These are phyloP conservation scores for Aspergillus hancockii DNA, from an alignment of 495 filamentous ascomycete species.

Conservation along the genomic window DNA sequence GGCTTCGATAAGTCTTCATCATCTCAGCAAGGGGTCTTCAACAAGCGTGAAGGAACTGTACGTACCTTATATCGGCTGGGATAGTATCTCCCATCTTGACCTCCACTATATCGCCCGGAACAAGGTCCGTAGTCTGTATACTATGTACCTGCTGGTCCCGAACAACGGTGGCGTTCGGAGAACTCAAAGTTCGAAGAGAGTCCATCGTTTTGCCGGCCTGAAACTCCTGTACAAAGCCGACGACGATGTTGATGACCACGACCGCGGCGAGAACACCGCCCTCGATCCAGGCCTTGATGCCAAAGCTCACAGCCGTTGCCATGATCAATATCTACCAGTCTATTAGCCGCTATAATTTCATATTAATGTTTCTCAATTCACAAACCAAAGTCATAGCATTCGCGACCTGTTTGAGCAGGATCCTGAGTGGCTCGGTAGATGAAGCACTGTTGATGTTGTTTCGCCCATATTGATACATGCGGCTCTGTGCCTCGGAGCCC, in stretches of 20 bases:
- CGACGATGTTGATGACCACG: constrained; percentile 64
- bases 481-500: too few relatives aligned
- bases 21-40: background rate
- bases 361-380: too few relatives aligned
- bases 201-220: constrained; percentile 77
- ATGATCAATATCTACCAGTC: constrained; percentile 67
- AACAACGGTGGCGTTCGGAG: constrained; percentile 60
- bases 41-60: too few relatives aligned
- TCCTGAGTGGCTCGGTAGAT: too few relatives aligned
- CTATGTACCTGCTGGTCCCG: constrained; percentile 53
- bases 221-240: constrained; percentile 72
- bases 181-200: constrained; percentile 62
- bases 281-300: constrained; percentile 69
- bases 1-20: constrained; percentile 54
- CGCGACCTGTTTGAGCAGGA: too few relatives aligned
- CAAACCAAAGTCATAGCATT: too few relatives aligned
- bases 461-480: too few relatives aligned
- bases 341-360: too few relatives aligned
- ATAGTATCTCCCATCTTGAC: constrained; percentile 84
- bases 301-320: constrained; percentile 71
- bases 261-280: constrained; percentile 67
- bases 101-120: constrained; percentile 68
- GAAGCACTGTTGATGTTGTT: too few relatives aligned
- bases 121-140: constrained; percentile 55
- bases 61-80: constrained; percentile 65